phyloP scores from a whole-genome alignment of 148 eudicot species.

The Nepenthes gracilis region DNA sequence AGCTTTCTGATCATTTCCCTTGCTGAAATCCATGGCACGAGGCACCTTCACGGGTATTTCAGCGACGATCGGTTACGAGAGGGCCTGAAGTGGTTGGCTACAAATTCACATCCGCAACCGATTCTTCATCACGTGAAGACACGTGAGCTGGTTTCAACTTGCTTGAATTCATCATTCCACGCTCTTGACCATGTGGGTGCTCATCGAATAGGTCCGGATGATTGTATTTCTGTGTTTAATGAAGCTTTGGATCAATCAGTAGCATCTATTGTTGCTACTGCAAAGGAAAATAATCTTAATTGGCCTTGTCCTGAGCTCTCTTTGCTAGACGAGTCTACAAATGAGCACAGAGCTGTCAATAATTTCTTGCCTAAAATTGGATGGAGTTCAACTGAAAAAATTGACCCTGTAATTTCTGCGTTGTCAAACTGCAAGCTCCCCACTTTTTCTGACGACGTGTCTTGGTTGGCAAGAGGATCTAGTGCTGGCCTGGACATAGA shows the following conservation, averaged over 20 bases:
- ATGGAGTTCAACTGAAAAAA: slow-evolving; percentile 64
- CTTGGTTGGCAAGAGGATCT: slow-evolving; percentile 49
- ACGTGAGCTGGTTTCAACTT: slow-evolving; percentile 43
- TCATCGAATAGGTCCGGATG: slow-evolving; percentile 36
- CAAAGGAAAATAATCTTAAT: slow-evolving; percentile 35
- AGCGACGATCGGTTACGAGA: slow-evolving; percentile 58
- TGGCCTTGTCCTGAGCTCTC: slow-evolving; percentile 93
- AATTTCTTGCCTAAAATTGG: slow-evolving; percentile 52
- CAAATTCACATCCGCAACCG: slow-evolving; percentile 52
- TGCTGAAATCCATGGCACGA: no score
- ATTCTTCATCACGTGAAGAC: slow-evolving; percentile 32
- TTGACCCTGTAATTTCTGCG: slow-evolving; percentile 32
- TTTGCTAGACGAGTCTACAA: slow-evolving; percentile 38
- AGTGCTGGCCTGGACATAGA: slow-evolving; percentile 29
- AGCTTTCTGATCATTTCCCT: slow-evolving; percentile 31
- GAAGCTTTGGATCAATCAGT: slow-evolving; percentile 55
- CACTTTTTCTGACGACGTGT: slow-evolving; percentile 40
- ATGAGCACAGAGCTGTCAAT: slow-evolving; percentile 36
- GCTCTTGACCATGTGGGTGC: slow-evolving; percentile 25
- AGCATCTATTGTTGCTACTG: slow-evolving; percentile 41
- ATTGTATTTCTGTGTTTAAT: slow-evolving; percentile 67
- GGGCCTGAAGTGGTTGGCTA: slow-evolving; percentile 78
- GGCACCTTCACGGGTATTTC: slow-evolving; percentile 44
- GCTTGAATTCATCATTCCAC: slow-evolving; percentile 38
- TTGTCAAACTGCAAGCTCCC: slow-evolving; percentile 47